Percentiles rank a stretch among this genome's conserved stretches.
phyloP scores from a whole-genome alignment of 140 eudicot genomes.

The Eryngium alpinum region DNA sequence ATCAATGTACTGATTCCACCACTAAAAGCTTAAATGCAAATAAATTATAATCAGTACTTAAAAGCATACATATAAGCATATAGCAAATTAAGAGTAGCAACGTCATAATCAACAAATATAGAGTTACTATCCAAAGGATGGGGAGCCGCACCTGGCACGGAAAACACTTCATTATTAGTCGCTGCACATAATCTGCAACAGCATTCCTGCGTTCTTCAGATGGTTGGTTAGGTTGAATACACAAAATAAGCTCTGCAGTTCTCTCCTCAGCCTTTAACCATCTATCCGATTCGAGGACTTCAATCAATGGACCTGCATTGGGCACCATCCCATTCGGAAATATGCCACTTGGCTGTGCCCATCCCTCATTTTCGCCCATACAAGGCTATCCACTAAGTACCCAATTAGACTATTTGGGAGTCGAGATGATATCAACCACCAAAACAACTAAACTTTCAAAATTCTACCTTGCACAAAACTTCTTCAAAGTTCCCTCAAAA shows the following conservation, averaged over 20 bases:
- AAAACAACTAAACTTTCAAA: conserved; percentile 10
- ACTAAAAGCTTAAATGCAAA: neutral
- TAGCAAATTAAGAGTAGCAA: conserved; percentile 1
- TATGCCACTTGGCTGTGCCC: conserved; percentile 62
- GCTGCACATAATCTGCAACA: conserved; percentile 90
- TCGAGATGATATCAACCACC: neutral
- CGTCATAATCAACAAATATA: neutral
- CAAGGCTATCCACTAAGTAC: conserved; percentile 27
- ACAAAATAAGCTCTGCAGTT: conserved; percentile 78
- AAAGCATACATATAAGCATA: neutral
- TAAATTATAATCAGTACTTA: neutral
- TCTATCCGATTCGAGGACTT: conserved; percentile 56
- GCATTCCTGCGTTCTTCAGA: conserved; percentile 82
- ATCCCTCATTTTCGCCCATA: conserved; percentile 82
- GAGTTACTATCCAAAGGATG: neutral
- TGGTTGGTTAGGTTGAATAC: conserved; percentile 90
- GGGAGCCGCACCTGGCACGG: conserved; percentile 72
- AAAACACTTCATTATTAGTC: conserved; percentile 81
- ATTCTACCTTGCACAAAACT: no score
- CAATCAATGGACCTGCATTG: conserved; percentile 55
- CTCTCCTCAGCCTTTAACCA: conserved; percentile 81
- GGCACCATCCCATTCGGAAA: conserved; percentile 78
- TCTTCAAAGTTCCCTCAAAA: neutral
- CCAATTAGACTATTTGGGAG: conserved; percentile 12
- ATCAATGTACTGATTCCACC: neutral